Evolutionary conservation across 345 rosid genomes (phyloP).

Genomic region (Conringia planisiliqua): DNA sequence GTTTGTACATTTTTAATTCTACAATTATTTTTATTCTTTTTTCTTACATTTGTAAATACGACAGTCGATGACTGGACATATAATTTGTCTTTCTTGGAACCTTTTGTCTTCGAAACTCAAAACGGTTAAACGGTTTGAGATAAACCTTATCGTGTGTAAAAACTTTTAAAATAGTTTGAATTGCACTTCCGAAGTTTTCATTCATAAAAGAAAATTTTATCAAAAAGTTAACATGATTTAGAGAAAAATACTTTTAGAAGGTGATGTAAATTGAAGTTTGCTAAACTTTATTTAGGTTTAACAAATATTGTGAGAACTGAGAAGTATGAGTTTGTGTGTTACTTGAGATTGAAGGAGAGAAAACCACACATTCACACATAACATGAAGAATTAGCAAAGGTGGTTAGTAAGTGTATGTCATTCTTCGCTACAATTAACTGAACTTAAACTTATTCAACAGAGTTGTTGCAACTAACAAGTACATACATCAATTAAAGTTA

Average conservation of each 20-base stretch:
- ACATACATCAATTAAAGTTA: neutral
- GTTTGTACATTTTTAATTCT: too few species aligned
- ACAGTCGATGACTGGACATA: neutral
- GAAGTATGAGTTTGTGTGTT: neutral
- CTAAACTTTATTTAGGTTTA: too few species aligned
- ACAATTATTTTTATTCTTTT: neutral
- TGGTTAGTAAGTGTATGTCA: neutral
- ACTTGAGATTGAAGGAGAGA: neutral
- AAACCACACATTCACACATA: neutral
- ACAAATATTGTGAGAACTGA: neutral
- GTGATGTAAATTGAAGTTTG: too few species aligned
- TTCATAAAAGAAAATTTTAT: too few species aligned
- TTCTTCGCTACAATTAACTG: neutral
- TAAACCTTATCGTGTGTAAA: too few species aligned
- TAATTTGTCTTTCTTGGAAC: too few species aligned
- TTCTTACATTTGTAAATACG: neutral
- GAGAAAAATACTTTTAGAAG: too few species aligned
- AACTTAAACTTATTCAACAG: neutral
- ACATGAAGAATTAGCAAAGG: neutral
- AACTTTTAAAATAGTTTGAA: neutral
- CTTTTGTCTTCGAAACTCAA: too few species aligned
- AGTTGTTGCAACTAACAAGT: conserved; percentile 15
- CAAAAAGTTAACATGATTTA: too few species aligned
- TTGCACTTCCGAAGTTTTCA: too few species aligned
- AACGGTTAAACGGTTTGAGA: too few species aligned